These are phyloP conservation scores for Lolium rigidum DNA, from an alignment of 176 grass and related monocot species.

Conservation along the genomic window DNA sequence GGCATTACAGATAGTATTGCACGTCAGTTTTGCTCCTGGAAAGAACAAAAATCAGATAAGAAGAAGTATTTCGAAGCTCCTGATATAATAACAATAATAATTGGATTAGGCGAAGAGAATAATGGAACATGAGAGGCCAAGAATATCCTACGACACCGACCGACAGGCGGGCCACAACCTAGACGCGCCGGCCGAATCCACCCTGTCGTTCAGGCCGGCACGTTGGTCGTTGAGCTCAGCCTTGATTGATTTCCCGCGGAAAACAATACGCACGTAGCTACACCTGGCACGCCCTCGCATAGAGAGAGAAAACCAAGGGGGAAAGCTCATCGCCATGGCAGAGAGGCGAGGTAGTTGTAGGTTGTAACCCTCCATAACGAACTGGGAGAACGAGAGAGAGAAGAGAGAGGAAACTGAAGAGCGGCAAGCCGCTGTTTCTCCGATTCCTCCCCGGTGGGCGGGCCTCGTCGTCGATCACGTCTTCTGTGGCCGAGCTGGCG, in stretches of 20 bases:
- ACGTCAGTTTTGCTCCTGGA: background rate
- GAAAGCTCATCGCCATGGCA: conserved; percentile 16
- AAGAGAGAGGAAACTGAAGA: background rate
- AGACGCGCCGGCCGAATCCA: conserved; percentile 28
- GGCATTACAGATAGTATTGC: background rate
- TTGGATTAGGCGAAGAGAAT: conserved; percentile 43
- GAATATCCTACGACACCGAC: conserved; percentile 4
- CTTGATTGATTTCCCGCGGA: conserved; percentile 41
- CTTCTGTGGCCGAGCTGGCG: background rate
- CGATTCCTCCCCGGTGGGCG: background rate
- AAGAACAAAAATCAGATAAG: background rate
- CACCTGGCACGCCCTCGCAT: conserved; percentile 10
- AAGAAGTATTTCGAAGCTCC: background rate
- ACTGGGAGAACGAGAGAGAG: background rate
- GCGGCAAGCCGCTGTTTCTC: background rate
- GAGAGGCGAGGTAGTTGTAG: background rate
- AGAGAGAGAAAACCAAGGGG: conserved; percentile 23
- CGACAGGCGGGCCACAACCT: conserved; percentile 31
- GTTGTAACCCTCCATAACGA: conserved; percentile 14
- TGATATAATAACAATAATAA: background rate
- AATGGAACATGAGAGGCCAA: conserved; percentile 31
- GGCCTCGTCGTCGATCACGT: background rate
- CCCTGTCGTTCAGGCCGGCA: conserved; percentile 48
- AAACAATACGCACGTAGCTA: conserved; percentile 22
- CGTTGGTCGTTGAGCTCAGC: conserved; percentile 40